phyloP scores from a whole-genome alignment of 148 eudicot species.

The Selenicereus undatus region DNA sequence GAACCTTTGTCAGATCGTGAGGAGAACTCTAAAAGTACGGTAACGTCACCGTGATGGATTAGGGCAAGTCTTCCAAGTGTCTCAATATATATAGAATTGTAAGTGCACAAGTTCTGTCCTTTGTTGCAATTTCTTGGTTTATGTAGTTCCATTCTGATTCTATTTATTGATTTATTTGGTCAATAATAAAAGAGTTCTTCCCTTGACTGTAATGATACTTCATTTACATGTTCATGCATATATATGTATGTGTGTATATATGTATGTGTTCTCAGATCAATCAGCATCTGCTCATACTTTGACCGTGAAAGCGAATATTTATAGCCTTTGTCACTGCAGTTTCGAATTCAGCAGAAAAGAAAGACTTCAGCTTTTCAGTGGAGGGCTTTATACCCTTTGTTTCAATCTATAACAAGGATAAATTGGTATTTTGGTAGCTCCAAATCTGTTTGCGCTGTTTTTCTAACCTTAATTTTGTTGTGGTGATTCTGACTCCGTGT shows the following conservation, averaged over 20 bases:
- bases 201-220: not conserved
- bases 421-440: too few species aligned
- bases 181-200: slow-evolving; percentile 6
- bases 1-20: slow-evolving; percentile 33
- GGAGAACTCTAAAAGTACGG: slow-evolving; percentile 24
- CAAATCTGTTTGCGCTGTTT: too few species aligned
- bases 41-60: slow-evolving; percentile 21
- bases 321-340: not conserved
- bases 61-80: not conserved
- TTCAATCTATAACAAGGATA: too few species aligned
- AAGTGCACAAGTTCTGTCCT: slow-evolving; percentile 19
- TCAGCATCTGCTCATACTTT: not conserved
- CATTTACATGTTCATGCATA: not conserved
- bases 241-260: not conserved
- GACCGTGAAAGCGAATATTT: not conserved
- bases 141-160: not conserved
- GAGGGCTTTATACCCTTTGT: too few species aligned
- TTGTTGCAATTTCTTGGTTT: slow-evolving; percentile 5
- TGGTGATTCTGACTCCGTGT: too few species aligned
- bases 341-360: not conserved
- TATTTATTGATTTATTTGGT: slow-evolving; percentile 20
- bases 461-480: too few species aligned
- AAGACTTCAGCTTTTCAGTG: not conserved
- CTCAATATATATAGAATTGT: slow-evolving; percentile 8
- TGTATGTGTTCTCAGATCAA: not conserved